Conservation (phyloP, 371 early-diverging fungal genomes). For the Rhizopus arrhizus region DNA sequence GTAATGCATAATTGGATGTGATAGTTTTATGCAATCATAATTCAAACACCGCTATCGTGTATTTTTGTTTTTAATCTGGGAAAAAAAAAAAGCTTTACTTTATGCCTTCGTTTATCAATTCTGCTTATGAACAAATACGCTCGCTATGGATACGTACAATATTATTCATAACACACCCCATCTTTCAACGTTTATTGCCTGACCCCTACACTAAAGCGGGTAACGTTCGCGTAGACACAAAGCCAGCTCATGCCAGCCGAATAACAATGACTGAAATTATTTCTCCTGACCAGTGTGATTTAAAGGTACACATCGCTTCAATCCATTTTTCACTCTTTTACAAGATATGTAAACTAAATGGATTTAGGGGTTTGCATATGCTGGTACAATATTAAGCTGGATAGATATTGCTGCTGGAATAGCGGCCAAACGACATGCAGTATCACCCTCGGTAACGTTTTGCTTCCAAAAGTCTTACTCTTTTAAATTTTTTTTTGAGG, state of each 20-base stretch:
- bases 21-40: too few relatives aligned
- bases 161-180: slow-evolving; percentile 35
- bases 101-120: slow-evolving; percentile 3
- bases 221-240: slow-evolving; percentile 39
- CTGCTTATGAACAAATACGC: slow-evolving; percentile 15
- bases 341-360: background rate
- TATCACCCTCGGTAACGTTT: slow-evolving; percentile 51
- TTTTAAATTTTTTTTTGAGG: too few relatives aligned
- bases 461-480: background rate
- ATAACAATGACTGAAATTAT: slow-evolving; percentile 61
- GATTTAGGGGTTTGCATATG: slow-evolving; percentile 56
- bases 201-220: slow-evolving; percentile 52
- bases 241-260: slow-evolving; percentile 42
- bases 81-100: slow-evolving; percentile 11
- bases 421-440: slow-evolving; percentile 69
- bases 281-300: slow-evolving; percentile 49
- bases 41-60: too few relatives aligned
- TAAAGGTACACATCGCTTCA: slow-evolving; percentile 28
- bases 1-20: too few relatives aligned
- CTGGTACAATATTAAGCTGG: slow-evolving; percentile 70
- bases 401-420: slow-evolving; percentile 77
- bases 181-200: slow-evolving; percentile 42
- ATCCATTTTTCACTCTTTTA: background rate
- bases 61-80: too few relatives aligned
- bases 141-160: slow-evolving; percentile 36